Evolutionary conservation across 176 grass and related monocot genomes (phyloP), one percentile per base, ranked within the genome.

Genomic region (Stipa capillata): DNA sequence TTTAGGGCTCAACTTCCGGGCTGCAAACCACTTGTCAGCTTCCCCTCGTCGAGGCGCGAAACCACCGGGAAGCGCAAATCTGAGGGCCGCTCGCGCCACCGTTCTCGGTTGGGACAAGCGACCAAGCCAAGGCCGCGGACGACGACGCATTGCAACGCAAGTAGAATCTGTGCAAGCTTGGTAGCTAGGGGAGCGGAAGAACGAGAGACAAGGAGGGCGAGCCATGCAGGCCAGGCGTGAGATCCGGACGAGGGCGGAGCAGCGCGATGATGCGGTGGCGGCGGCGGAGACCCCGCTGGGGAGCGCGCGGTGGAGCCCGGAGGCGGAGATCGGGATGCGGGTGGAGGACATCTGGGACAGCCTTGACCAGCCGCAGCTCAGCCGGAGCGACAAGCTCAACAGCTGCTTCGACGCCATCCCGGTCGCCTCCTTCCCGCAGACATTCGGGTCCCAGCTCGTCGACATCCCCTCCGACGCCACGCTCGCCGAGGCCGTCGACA

Each of bases 341-440:
- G 85, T 94, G 31, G 95, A 98, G 83, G 90, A 94, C 84, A 82
- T 98, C 44, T 98, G 95, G 95, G 95, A 93, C 79, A 91, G 77
- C 70, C 75, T 90, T 4, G 89, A 81, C 54, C 61, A 97, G 89
- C 87, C 78, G 73, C 87, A 89, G 84, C 87, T 98, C 25, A 94
- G 78, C 72, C 85, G 73, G 39, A 53, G 87, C 14, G 92, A 98
- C 83, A 89, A 85, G 73, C 92, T 98, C 78, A 94, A 98, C 79
- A 94, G 87, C 78, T 98, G 95, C 90, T 98, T 98, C 87, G 85
- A 91, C 40, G 84, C 85, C 83, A 79, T 94, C 57, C 69, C 85
- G 13, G 95, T 98, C n/a, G 70, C 85, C 16, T 89, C 92, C 58
- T 98, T 98, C 83, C 95, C 95, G 3, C 67, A 82, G 15, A 64